phyloP scores from a whole-genome alignment of 371 early-diverging fungal species.

The Synchytrium microbalum region DNA sequence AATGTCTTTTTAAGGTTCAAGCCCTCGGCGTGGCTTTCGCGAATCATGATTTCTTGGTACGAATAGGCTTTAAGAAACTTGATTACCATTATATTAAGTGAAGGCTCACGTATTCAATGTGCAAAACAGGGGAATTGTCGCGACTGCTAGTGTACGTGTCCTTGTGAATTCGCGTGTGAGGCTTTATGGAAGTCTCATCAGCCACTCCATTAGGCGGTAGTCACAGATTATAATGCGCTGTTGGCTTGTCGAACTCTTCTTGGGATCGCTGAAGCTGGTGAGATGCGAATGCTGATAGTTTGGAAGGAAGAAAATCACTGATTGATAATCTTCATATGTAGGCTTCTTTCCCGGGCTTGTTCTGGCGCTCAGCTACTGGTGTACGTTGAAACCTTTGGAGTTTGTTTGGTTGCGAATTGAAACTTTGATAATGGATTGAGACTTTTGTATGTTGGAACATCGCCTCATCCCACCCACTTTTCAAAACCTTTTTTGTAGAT shows the following conservation, averaged over 20 bases:
- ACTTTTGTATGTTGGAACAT: neutral
- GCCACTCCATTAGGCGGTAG: neutral
- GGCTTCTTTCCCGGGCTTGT: neutral
- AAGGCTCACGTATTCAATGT: too few species aligned
- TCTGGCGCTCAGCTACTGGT: neutral
- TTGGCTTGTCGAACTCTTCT: neutral
- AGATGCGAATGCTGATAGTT: too few species aligned
- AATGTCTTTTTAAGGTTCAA: too few species aligned
- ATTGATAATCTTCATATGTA: too few species aligned
- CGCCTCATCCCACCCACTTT: too few species aligned
- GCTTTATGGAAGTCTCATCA: neutral
- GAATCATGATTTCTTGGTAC: neutral
- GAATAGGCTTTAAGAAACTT: too few species aligned
- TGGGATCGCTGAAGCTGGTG: neutral
- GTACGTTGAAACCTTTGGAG: neutral
- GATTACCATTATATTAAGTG: too few species aligned
- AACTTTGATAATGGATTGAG: too few species aligned
- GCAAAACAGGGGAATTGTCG: slow-evolving; percentile 1
- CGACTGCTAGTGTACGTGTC: neutral
- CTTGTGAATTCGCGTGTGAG: neutral
- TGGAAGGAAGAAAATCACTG: too few species aligned
- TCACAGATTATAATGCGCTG: neutral
- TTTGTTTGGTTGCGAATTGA: too few species aligned
- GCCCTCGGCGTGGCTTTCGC: neutral
- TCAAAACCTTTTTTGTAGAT: too few species aligned